Conservation (phyloP, 2,329 filamentous ascomycete species). For the Fusarium sublunatum region DNA sequence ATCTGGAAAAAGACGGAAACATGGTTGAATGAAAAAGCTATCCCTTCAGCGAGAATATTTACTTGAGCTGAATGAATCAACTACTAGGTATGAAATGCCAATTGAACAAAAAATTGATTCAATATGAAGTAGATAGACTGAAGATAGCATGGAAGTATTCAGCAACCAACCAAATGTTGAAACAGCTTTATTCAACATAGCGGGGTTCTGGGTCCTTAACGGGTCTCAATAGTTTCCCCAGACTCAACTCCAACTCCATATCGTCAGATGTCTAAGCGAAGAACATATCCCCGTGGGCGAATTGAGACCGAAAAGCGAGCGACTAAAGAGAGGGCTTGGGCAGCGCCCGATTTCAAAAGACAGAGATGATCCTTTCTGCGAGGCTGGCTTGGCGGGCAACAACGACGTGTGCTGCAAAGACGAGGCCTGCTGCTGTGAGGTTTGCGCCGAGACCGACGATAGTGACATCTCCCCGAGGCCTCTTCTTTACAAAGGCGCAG, state of each 20-base stretch:
- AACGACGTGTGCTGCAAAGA: constrained; percentile 14
- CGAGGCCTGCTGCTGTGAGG: constrained; percentile 15
- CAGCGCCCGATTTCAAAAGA: constrained; percentile 7
- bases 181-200: constrained; percentile 13
- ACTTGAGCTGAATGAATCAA: no score
- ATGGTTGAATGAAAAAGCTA: no score
- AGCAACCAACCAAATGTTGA: background rate
- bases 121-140: no score
- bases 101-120: no score
- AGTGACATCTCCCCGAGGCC: constrained; percentile 18
- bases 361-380: constrained; percentile 28
- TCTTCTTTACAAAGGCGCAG: constrained; percentile 42
- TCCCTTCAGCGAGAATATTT: no score
- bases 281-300: background rate
- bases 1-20: no score
- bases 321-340: constrained; percentile 23
- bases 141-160: background rate
- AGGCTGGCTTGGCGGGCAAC: constrained; percentile 31
- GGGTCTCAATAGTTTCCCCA: constrained; percentile 11
- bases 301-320: background rate
- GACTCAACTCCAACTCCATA: constrained; percentile 10
- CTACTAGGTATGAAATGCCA: no score
- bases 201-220: constrained; percentile 25
- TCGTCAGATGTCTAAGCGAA: background rate
- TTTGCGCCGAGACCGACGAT: constrained; percentile 15